Conservation (phyloP, 768 basidiomycete genomes). For the Mycena alexandri region DNA sequence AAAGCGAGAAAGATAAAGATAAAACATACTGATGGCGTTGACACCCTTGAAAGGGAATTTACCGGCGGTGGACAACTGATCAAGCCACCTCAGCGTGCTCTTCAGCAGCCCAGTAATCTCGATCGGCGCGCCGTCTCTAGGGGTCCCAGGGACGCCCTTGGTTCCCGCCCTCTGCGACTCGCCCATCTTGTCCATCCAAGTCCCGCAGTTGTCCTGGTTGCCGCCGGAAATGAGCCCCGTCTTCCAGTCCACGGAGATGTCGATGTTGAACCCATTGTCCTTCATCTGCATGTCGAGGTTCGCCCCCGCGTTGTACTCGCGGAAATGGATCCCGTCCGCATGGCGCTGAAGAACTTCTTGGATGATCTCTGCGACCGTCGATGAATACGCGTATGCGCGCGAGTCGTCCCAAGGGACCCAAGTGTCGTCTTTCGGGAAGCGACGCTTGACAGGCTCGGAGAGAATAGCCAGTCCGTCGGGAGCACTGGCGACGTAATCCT, state of each 20-base stretch:
- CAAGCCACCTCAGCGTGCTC: constrained; percentile 93
- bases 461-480: constrained; percentile 89
- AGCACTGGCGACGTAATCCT: constrained; percentile 88
- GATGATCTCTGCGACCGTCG: constrained; percentile 91
- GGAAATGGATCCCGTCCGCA: constrained; percentile 91
- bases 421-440: constrained; percentile 94
- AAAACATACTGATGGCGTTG: constrained; percentile 74
- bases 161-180: constrained; percentile 92
- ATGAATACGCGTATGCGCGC: constrained; percentile 84
- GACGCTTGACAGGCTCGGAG: constrained; percentile 85
- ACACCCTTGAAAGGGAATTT: constrained; percentile 95
- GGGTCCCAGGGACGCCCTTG: constrained; percentile 96
- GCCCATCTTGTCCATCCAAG: constrained; percentile 99
- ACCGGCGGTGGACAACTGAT: constrained; percentile 69
- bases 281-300: constrained; percentile 98
- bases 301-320: constrained; percentile 96
- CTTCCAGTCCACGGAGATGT: constrained; percentile 95
- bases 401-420: constrained; percentile 95
- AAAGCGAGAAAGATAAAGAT: neutral
- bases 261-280: constrained; percentile 92
- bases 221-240: constrained; percentile 94
- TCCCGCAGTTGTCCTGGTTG: constrained; percentile 87
- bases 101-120: constrained; percentile 96
- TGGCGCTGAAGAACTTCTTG: constrained; percentile 98
- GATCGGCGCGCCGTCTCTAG: constrained; percentile 94